Evolutionary conservation across 176 grass and related monocot species (phyloP).

Genomic region (Ananas comosus): DNA sequence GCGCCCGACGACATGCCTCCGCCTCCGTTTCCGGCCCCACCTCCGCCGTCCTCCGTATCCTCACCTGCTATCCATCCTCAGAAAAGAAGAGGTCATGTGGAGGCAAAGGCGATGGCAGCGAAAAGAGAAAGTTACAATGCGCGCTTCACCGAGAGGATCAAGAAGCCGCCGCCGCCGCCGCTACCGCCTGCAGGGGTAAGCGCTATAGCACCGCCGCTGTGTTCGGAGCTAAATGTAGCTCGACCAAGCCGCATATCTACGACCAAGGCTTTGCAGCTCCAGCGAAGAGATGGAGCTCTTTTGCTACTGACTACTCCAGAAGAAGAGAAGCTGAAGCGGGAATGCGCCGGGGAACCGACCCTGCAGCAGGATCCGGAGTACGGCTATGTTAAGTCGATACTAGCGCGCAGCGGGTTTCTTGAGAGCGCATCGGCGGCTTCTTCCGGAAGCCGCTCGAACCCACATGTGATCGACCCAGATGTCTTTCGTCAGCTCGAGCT

Average conservation of each 20-base stretch:
- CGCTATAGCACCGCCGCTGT: neutral
- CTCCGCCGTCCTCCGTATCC: conserved; percentile 30
- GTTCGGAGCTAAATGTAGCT: neutral
- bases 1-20: neutral
- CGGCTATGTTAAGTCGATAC: conserved; percentile 42
- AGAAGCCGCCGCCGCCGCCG: conserved; percentile 20
- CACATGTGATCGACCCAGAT: conserved; percentile 46
- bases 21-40: conserved; percentile 19
- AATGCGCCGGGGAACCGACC: neutral
- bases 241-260: conserved; percentile 1
- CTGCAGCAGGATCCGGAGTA: conserved; percentile 52
- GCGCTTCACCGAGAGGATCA: conserved; percentile 70
- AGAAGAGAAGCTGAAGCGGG: neutral
- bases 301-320: neutral
- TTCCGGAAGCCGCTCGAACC: conserved; percentile 2
- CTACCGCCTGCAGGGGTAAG: too few species aligned
- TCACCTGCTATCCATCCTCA: too few species aligned
- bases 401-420: conserved; percentile 44
- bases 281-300: neutral
- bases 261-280: neutral
- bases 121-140: conserved; percentile 8
- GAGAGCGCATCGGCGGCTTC: neutral
- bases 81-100: conserved; percentile 16
- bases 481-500: conserved; percentile 85
- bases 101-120: conserved; percentile 27